Evolutionary conservation across 2,329 filamentous ascomycete species (phyloP).

Genomic region (Pyrenophora seminiperda): DNA sequence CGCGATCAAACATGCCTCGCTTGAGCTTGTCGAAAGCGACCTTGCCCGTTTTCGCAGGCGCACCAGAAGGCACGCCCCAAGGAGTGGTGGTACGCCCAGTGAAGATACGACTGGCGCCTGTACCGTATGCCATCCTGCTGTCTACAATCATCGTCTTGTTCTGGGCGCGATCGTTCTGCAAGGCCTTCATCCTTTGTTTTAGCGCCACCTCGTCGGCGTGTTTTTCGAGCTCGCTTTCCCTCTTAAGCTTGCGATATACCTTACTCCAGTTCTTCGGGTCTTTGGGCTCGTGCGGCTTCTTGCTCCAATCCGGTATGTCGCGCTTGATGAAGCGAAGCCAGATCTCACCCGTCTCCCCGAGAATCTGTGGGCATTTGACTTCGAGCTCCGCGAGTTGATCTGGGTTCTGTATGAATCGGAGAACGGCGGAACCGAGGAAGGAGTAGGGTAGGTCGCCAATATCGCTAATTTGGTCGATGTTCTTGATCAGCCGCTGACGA

Average conservation of each 20-base stretch:
- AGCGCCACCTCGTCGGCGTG: constrained; percentile 39
- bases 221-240: constrained; percentile 47
- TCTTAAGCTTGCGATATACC: constrained; percentile 65
- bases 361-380: constrained; percentile 74
- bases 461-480: constrained; percentile 61
- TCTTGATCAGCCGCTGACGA: constrained; percentile 48
- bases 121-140: constrained; percentile 31
- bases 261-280: constrained; percentile 76
- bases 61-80: constrained; percentile 31
- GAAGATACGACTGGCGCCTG: constrained; percentile 24
- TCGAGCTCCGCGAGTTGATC: constrained; percentile 76
- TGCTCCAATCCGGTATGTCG: constrained; percentile 71
- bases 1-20: constrained; percentile 42
- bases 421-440: constrained; percentile 65
- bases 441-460: constrained; percentile 74
- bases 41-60: constrained; percentile 44
- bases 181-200: constrained; percentile 38
- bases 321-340: constrained; percentile 81
- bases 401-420: constrained; percentile 73
- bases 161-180: constrained; percentile 37
- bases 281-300: constrained; percentile 65
- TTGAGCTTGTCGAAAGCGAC: constrained; percentile 43
- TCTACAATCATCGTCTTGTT: constrained; percentile 43
- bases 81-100: constrained; percentile 19
- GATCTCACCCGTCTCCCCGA: constrained; percentile 69